Evolutionary conservation across 192 early-diverging fungal genomes (phyloP).

Genomic region (Anaeromyces robustus): DNA sequence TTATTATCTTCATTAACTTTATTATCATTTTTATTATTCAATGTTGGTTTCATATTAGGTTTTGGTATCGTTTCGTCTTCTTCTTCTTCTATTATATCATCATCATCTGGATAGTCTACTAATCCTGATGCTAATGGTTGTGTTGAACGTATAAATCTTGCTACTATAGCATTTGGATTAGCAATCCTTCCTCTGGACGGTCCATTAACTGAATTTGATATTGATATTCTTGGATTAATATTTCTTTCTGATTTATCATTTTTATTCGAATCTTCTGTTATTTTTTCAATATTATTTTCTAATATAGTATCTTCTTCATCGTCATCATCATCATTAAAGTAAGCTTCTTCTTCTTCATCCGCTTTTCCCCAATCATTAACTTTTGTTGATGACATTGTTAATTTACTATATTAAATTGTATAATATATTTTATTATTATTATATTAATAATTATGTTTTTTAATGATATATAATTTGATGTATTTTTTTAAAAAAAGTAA

Average conservation of each 20-base stretch:
- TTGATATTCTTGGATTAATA: not conserved
- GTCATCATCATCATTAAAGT: not conserved
- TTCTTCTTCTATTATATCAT: not conserved
- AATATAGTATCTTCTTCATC: not conserved
- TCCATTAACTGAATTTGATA: not conserved
- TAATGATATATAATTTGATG: no score
- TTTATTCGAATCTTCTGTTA: not conserved
- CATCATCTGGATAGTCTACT: not conserved
- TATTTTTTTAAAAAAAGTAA: no score
- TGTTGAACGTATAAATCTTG: not conserved
- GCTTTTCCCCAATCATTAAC: not conserved
- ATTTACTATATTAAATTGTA: not conserved
- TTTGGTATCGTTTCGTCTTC: not conserved
- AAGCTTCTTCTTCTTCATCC: not conserved
- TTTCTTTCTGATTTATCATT: not conserved
- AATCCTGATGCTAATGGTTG: not conserved
- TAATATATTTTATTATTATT: no score
- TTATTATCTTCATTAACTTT: no score
- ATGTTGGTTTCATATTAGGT: not conserved
- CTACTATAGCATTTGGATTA: not conserved
- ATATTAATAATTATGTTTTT: no score
- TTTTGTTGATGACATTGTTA: not conserved
- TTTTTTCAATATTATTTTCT: not conserved
- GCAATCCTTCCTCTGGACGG: not conserved
- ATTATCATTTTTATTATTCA: not conserved